A percentile compares a stretch with the other conserved stretches of the same genome.
These are phyloP conservation scores for Dothideomycetes sp. DNA, from an alignment of 2,329 filamentous ascomycete genomes.

Conservation along the genomic window DNA sequence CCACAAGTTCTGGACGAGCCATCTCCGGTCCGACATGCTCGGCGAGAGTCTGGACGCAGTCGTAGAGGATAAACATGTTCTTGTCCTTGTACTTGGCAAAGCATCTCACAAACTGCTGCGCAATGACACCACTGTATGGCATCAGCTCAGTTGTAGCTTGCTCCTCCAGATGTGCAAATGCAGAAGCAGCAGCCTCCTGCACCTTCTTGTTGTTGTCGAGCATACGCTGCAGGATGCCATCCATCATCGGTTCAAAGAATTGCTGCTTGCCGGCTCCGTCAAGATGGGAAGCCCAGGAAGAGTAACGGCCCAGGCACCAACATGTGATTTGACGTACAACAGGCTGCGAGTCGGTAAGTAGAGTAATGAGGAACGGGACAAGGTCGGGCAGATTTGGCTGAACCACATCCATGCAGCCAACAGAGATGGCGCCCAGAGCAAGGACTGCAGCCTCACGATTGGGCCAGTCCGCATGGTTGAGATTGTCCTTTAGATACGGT, in stretches of 20 bases:
- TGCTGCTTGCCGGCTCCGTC: conserved; percentile 56
- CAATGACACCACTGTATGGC: conserved; percentile 80
- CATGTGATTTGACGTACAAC: conserved; percentile 95
- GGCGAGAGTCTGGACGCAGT: conserved; percentile 93
- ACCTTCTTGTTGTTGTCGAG: conserved; percentile 96
- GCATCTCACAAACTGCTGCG: conserved; percentile 83
- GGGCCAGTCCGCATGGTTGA: conserved; percentile 82
- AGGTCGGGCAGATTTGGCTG: conserved; percentile 83
- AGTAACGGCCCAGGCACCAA: conserved; percentile 93
- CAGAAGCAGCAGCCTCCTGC: conserved; percentile 89
- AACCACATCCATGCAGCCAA: conserved; percentile 85
- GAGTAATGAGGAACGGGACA: conserved; percentile 77
- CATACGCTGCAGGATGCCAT: conserved; percentile 89
- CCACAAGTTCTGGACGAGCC: conserved; percentile 68
- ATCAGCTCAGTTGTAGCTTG: conserved; percentile 72
- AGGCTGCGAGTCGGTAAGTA: conserved; percentile 75
- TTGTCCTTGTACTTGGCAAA: conserved; percentile 95
- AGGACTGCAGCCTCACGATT: conserved; percentile 89
- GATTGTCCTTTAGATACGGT: conserved; percentile 81
- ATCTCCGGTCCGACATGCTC: conserved; percentile 79
- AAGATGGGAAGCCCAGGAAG: conserved; percentile 77
- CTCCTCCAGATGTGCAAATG: conserved; percentile 92
- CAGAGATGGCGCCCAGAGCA: conserved; percentile 85
- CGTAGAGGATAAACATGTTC: conserved; percentile 98
- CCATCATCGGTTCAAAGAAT: conserved; percentile 95